Evolutionary conservation across 805 yeast species (phyloP), one percentile per base, ranked within the genome.

Genomic region (Suhomyces faveliae): DNA sequence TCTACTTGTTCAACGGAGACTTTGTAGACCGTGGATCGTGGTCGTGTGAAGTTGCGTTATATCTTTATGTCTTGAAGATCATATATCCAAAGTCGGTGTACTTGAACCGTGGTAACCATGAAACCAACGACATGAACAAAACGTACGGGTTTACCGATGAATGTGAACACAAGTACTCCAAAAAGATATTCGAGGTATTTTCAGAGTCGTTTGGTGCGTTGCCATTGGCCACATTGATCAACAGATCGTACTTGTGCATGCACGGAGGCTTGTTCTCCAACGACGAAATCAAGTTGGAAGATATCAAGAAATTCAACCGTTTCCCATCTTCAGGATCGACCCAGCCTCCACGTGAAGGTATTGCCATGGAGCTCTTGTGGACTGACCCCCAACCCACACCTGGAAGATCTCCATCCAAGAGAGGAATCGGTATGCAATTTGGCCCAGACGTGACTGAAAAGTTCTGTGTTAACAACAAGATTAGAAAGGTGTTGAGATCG

Each of bases 1-100:
- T 83, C 4, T 94, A 88, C 62, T 68, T 94, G 42, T 92, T 94
- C 73, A 94, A 94, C 61, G 99, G 99, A 39, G 99, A 94, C 68
- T 92, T 94, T 68, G 99, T 94, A 3, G 99, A 94, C 65, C 78
- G 99, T 61, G 99, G 99, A 5, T 87, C 96, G 13, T 92, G 99
- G 98, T 89, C 97, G 3, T 88, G 96, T 62, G 99, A 94, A 64
- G 96, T 94, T 41, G 97, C 97, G 1, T 70, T 94, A 41, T 73
- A 86, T 24, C 76, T 89, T 38, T 90, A 87, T 64, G 76, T 84
- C 10, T 78, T 88, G 66, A 94, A 94, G 68, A 73, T 90, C 29
- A 66, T 85, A 27, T 85, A 78, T 59, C 99, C 99, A 12, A 60
- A 70, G 2, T 75, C 78, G 40, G 66, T 92, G 40, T 90, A 70